Base-by-base conservation (phyloP, 2,329 filamentous ascomycete genomes). In the Aureobasidium pullulans region DNA sequence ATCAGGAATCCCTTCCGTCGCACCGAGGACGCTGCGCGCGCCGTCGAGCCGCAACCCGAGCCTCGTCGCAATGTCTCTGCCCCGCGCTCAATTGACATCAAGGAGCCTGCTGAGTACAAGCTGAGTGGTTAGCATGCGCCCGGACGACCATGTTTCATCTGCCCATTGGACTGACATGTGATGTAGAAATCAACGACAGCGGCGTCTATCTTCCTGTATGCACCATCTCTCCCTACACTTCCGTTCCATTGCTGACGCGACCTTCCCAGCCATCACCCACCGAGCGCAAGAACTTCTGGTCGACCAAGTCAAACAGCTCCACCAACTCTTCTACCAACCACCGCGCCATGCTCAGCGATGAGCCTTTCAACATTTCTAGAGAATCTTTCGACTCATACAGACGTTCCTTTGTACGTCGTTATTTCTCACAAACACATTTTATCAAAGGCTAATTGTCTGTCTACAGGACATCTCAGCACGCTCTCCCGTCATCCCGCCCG, bases 311-410 rank as follows among this genome's bases (percentile, higher is more conserved):
- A 23, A 79, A 76, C 31, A 52, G 81, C 40, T 79, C 79, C 15
- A 81, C 73, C n/a, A 77, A 75, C 23, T 76, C 75, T 57, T 77
- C 79, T 19, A 79, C 79, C 32, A 82, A 83, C 64, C 81, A 84
- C 69, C 77, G 83, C 60, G 84, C 81, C 69, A 83, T 87, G 66
- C 78, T 89, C 61, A 85, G 86, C 67, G 90, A 96, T 63, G 93
- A 97, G 71, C 91, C 88, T 13, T 97, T 97, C 72, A 90, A 88
- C 64, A 97, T 97, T 71, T 96, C 92, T 39, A 84, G 93, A 68
- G 94, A 97, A 76, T 96, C 92, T 1, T 97, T 97, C 70, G 94
- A 97, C 72, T 96, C 92, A 3, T 97, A 97, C 75, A 83, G 94
- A 64, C 85, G 94, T 68, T 96, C 92, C 64, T 97, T 97, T 77